Percentiles rank a stretch among this genome's conserved stretches.
Conservation (phyloP, 352 stramenopile species). For the Phytophthora boehmeriae region DNA sequence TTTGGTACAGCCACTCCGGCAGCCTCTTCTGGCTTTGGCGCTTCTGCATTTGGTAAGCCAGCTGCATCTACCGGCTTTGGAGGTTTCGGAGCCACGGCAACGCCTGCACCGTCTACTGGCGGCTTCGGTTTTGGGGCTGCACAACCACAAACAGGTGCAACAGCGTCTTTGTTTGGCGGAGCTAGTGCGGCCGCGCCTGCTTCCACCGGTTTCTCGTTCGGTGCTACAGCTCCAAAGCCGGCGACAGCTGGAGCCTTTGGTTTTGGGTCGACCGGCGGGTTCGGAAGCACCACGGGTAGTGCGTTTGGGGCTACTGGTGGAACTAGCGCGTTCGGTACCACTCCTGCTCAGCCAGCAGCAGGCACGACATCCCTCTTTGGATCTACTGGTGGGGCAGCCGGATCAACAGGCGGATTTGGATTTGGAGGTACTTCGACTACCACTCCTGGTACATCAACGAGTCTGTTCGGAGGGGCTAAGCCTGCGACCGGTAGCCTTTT, state of each 20-base stretch:
- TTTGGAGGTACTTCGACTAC: slow-evolving; percentile 44
- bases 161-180: slow-evolving; percentile 52
- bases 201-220: slow-evolving; percentile 51
- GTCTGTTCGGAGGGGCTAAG: slow-evolving; percentile 49
- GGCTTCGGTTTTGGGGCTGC: slow-evolving; percentile 47
- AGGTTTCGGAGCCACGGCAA: slow-evolving; percentile 38
- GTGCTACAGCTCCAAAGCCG: slow-evolving; percentile 36
- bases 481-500: slow-evolving; percentile 44
- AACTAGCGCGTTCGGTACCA: slow-evolving; percentile 45
- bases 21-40: slow-evolving; percentile 46
- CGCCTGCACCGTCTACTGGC: slow-evolving; percentile 38
- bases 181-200: slow-evolving; percentile 30
- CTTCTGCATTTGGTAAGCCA: slow-evolving; percentile 53
- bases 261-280: slow-evolving; percentile 46
- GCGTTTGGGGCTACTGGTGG: slow-evolving; percentile 38
- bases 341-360: slow-evolving; percentile 32
- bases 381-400: slow-evolving; percentile 22
- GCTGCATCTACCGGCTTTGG: slow-evolving; percentile 41
- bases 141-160: slow-evolving; percentile 34
- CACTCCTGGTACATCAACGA: slow-evolving; percentile 28
- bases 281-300: slow-evolving; percentile 41
- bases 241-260: slow-evolving; percentile 42
- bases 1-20: slow-evolving; percentile 50
- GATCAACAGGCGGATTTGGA: slow-evolving; percentile 42
- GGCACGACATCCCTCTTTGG: slow-evolving; percentile 56